These are phyloP conservation scores for Aspergillus ochraceus DNA, from an alignment of 2,329 filamentous ascomycete species.

Conservation along the genomic window DNA sequence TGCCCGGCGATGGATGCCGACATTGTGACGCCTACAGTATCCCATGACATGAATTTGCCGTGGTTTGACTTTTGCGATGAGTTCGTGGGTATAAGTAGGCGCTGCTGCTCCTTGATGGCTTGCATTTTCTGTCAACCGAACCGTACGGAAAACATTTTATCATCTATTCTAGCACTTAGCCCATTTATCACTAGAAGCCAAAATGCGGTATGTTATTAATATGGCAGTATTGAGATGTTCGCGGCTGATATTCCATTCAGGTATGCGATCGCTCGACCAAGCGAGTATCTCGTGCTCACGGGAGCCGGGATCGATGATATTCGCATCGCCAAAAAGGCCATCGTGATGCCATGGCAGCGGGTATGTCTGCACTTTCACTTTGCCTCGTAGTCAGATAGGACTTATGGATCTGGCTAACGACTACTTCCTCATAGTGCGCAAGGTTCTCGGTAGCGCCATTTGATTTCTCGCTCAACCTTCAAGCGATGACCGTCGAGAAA, in stretches of 20 bases:
- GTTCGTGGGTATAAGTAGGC: neutral
- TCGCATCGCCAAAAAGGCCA: slow-evolving; percentile 74
- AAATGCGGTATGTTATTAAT: slow-evolving; percentile 18
- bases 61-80: neutral
- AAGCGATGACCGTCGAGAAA: slow-evolving; percentile 89
- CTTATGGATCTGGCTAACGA: neutral
- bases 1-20: neutral
- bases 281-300: slow-evolving; percentile 85
- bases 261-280: slow-evolving; percentile 70
- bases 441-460: slow-evolving; percentile 52
- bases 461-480: slow-evolving; percentile 78
- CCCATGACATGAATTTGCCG: neutral
- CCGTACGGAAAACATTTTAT: neutral
- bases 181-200: neutral
- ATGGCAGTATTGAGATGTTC: neutral
- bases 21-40: neutral
- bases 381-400: neutral
- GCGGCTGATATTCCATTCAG: slow-evolving; percentile 39
- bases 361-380: slow-evolving; percentile 21
- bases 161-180: neutral
- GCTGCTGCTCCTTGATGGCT: neutral
- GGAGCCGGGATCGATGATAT: slow-evolving; percentile 74
- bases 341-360: slow-evolving; percentile 70
- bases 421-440: slow-evolving; percentile 22
- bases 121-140: neutral